Conservation (phyloP, 805 yeast genomes). For the Metschnikowia rubicola region DNA sequence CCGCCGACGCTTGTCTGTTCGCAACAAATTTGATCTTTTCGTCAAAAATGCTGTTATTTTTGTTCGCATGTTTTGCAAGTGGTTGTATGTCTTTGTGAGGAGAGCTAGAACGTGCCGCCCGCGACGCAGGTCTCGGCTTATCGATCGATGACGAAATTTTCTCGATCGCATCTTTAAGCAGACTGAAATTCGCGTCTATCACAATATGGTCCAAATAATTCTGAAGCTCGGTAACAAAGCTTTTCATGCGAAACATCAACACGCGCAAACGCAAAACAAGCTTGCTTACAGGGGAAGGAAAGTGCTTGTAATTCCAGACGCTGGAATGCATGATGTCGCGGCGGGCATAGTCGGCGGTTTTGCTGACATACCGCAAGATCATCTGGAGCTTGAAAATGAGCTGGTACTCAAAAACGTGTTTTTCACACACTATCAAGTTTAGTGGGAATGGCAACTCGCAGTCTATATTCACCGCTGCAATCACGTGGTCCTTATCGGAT, state of each 20-base stretch:
- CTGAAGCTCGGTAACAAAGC: constrained; percentile 52
- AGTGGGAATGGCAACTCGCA: constrained; percentile 81
- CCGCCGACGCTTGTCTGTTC: constrained; percentile 5
- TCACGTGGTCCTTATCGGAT: constrained; percentile 21
- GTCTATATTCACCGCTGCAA: constrained; percentile 54
- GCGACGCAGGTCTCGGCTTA: constrained; percentile 4
- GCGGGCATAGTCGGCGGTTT: constrained; percentile 66
- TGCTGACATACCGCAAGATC: constrained; percentile 59
- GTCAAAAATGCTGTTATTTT: constrained; percentile 23
- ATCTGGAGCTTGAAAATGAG: constrained; percentile 69
- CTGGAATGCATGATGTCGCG: constrained; percentile 49
- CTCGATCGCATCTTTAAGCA: constrained; percentile 29
- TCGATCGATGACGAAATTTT: constrained; percentile 6
- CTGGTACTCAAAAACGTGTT: constrained; percentile 75
- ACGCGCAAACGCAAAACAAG: constrained; percentile 56
- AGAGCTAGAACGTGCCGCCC: constrained; percentile 6
- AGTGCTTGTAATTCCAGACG: constrained; percentile 62
- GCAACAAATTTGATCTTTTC: constrained; percentile 18
- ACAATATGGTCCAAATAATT: constrained; percentile 57
- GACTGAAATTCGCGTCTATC: constrained; percentile 51
- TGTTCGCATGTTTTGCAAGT: constrained; percentile 14
- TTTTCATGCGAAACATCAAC: constrained; percentile 55
- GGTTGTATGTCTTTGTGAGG: constrained; percentile 10
- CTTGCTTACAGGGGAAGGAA: constrained; percentile 40
- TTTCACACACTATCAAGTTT: constrained; percentile 67